These are phyloP conservation scores for Rhodotorula sp. DNA, from an alignment of 1,284 basidiomycete genomes.

Conservation along the genomic window DNA sequence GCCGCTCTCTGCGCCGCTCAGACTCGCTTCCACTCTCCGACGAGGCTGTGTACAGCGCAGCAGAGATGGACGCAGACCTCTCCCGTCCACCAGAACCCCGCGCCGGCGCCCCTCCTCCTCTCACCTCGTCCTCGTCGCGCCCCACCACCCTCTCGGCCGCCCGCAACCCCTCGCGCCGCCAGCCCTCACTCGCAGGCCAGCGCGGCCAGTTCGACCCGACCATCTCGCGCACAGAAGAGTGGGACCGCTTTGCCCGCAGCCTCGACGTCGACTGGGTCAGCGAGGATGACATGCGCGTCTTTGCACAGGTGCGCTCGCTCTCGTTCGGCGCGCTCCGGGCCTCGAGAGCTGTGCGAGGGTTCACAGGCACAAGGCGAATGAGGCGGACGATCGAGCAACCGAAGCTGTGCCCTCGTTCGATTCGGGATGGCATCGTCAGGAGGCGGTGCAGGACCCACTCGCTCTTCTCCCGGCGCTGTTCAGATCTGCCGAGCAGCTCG, in stretches of 20 bases:
- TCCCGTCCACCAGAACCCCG: neutral
- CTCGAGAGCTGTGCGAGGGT: neutral
- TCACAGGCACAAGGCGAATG: no score
- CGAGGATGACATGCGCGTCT: conserved; percentile 40
- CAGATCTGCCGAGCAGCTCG: no score
- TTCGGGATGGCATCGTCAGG: neutral
- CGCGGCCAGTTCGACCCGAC: neutral
- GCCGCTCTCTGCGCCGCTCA: no score
- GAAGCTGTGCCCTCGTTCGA: no score
- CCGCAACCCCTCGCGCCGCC: neutral
- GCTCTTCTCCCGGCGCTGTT: neutral
- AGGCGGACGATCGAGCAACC: no score
- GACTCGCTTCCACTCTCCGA: no score
- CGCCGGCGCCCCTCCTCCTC: neutral
- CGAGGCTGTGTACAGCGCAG: no score
- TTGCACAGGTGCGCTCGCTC: conserved; percentile 18
- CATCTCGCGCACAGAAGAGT: neutral
- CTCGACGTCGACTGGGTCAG: conserved; percentile 38
- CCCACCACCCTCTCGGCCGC: neutral
- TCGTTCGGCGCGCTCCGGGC: neutral
- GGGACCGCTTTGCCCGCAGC: conserved; percentile 20
- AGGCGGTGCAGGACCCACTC: neutral
- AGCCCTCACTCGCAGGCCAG: neutral
- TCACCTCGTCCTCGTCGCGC: no score
- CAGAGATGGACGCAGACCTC: neutral